Evolutionary conservation across 2,329 filamentous ascomycete species (phyloP), one percentile per base, ranked within the genome.

Genomic region (Drechslera avenae): DNA sequence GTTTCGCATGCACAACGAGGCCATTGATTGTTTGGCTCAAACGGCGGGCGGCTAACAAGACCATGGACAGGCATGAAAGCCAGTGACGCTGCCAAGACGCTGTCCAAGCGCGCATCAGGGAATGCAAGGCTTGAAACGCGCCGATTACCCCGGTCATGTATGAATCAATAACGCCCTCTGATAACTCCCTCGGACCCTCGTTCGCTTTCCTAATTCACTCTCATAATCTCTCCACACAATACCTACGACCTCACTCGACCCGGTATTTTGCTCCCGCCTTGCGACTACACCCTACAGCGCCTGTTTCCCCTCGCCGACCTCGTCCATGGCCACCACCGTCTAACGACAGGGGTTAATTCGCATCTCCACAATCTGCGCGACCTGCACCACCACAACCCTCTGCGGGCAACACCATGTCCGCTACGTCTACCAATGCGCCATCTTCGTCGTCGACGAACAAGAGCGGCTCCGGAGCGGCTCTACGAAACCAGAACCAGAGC

Each of bases 401-500:
- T 26, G 21, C 32, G 14, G n/a, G 5, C 33, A 14, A 39, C 48
- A 42, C 17, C 54, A 57, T 59, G 56, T 53, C 54, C 8, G 14
- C 32, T 37, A 49, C 47, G 12, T 4, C 42, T 13, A 10, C 31
- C 12, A n/a, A 36, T n/a, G n/a, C 49, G 7, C 14, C 42, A 41
- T 14, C 44, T 14, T 10, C 56, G 7, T 17, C 42, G 44, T 9
- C 56, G 4, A 40, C 48, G 31, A 13, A 31, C 13, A 50, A 44
- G 3, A 9, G 3, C 2, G 46, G 40, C 44, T 2, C 50, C 13
- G 67, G 59, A 10, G 14, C 46, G 1, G 65, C 58, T 3, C 57
- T 50, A 37, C 45, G 30, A 1, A 47, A 31, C 13, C 36, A 60
- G 39, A 71, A 71, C 45, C 68, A 71, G 54, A 73, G 69, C 51